These are phyloP conservation scores for Trichosanthes truncata DNA, from an alignment of 306 rosid species.

Conservation along the genomic window DNA sequence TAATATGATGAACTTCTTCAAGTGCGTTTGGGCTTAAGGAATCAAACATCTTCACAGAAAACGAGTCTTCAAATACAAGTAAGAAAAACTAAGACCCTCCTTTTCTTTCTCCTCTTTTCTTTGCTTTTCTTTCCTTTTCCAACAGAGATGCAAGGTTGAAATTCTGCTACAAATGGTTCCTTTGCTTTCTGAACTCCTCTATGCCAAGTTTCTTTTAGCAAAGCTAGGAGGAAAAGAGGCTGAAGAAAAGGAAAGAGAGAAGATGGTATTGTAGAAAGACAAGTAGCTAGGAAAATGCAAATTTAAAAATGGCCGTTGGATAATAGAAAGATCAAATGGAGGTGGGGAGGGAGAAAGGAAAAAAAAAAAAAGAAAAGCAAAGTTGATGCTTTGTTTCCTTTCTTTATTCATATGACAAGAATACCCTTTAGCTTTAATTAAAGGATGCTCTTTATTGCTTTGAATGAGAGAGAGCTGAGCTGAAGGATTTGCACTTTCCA, in stretches of 20 bases:
- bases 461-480: conserved; percentile 21
- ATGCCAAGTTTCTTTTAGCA: conserved; percentile 37
- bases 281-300: conserved; percentile 16
- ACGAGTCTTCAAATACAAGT: conserved; percentile 72
- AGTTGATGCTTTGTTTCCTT: conserved; percentile 42
- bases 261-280: conserved; percentile 18
- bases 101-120: conserved; percentile 25
- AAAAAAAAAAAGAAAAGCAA: conserved; percentile 22
- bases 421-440: conserved; percentile 76
- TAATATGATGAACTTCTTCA: conserved; percentile 44
- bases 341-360: conserved; percentile 42
- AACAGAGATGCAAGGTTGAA: conserved; percentile 31
- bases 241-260: conserved; percentile 14
- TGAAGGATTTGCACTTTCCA: conserved; percentile 50
- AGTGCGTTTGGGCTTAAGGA: conserved; percentile 41
- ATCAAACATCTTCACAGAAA: conserved; percentile 63
- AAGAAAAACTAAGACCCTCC: conserved; percentile 40
- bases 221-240: conserved; percentile 34
- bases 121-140: conserved; percentile 35
- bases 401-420: conserved; percentile 51
- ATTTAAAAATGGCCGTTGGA: conserved; percentile 40
- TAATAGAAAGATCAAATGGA: conserved; percentile 64
- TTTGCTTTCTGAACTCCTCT: conserved; percentile 30
- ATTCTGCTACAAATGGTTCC: conserved; percentile 26
- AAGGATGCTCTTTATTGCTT: conserved; percentile 62